Base-by-base conservation (phyloP, 2,329 filamentous ascomycete genomes). In the Davidsoniella eucalypti region DNA sequence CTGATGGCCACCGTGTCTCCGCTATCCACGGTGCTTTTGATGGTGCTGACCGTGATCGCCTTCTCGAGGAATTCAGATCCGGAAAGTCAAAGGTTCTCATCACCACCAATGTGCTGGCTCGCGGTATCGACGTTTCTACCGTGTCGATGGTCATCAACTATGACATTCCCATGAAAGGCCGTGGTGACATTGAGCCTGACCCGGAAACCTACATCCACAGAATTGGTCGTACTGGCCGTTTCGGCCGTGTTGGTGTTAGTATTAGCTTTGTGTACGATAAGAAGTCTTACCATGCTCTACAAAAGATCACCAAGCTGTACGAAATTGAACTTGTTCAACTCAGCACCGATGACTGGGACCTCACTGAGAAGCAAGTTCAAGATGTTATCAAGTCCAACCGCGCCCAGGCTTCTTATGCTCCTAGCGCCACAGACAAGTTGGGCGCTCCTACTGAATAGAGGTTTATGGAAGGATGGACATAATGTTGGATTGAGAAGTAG, bases 121-220 rank as follows among this genome's bases (percentile, higher is more conserved):
- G 92, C 61, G 92, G 92, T 62, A 96, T 98, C 59, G 92, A 98
- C 61, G 76, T 80, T 69, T 96, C 62, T 65, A 93, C 68, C 25
- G 92, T 98, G 12, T 94, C 87, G 8, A 92, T 98, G 82, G 92
- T 98, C 49, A 87, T 98, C 71, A 98, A 98, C 71, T 98, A 98
- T 66, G 83, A 87, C 58, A 83, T 87, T 52, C 82, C 82, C 21
- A 84, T 82, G 70, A 82, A 82, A 61, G 80, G 83, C 39, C 67
- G 74, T 29, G 79, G 83, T 16, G 88, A 96, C 58, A 73, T 73
- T 25, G 85, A 92, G 65, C 84, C 90, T 12, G 92, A 98, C 61
- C 80, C 80, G 44, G 88, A 96, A 69, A 98, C 92, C 1, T 98
- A 98, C 62, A 82, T 98, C 45, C 92, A 98, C 72, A 84, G 92